Percentiles rank a stretch among this genome's conserved stretches.
Evolutionary conservation across 306 rosid genomes (phyloP).

Genomic region (Citrullus amarus): DNA sequence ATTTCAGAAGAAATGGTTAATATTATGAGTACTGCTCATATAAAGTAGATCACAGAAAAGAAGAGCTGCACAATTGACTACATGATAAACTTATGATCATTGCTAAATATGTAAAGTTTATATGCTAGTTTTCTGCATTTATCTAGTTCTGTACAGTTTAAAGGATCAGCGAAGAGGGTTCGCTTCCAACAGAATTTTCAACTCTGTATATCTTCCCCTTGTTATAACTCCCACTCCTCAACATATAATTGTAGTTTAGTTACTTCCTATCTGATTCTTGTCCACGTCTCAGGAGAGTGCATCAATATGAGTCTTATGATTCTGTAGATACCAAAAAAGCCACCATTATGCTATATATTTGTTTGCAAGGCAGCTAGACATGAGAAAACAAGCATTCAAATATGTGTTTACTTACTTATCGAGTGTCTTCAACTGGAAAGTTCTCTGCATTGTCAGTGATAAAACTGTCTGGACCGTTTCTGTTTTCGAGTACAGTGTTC

Average conservation of each 20-base stretch:
- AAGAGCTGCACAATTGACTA: not conserved
- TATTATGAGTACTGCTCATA: not conserved
- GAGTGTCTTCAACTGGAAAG: not conserved
- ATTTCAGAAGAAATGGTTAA: slow-evolving; percentile 17
- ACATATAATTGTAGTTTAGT: not conserved
- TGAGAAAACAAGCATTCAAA: no score
- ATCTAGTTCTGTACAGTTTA: not conserved
- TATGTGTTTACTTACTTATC: not conserved
- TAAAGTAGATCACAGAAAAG: not conserved
- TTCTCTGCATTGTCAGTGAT: not conserved
- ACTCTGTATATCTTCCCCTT: not conserved
- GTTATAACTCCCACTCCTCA: no score
- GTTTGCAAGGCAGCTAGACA: not conserved
- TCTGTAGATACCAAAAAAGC: not conserved
- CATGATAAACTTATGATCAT: not conserved
- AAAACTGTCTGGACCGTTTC: slow-evolving; percentile 1
- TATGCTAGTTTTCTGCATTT: not conserved
- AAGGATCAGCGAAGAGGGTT: not conserved
- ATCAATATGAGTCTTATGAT: not conserved
- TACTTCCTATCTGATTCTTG: not conserved
- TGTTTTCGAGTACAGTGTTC: not conserved
- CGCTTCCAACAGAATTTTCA: not conserved
- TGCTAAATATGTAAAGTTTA: not conserved
- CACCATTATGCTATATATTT: not conserved
- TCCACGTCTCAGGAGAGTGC: not conserved